These are phyloP conservation scores for Pneumocystis wakefieldiae DNA, from an alignment of 1,139 yeast species.

Conservation along the genomic window DNA sequence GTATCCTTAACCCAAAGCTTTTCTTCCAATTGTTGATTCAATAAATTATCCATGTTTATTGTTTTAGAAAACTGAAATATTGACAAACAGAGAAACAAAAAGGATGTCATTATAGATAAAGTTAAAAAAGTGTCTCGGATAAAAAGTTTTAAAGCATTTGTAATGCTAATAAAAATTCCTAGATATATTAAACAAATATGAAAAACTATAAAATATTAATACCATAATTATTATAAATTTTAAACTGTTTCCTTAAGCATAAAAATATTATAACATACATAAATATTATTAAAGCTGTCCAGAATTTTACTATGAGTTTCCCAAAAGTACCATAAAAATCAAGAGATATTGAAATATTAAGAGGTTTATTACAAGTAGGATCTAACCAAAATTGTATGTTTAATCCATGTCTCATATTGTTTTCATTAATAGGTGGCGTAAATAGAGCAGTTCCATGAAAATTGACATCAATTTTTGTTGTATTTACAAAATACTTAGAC, in stretches of 20 bases:
- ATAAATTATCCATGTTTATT: neutral
- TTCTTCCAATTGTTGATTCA: neutral
- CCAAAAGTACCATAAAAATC: conserved; percentile 26
- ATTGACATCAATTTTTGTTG: conserved; percentile 31
- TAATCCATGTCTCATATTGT: conserved; percentile 17
- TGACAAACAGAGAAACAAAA: conserved; percentile 30
- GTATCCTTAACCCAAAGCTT: neutral
- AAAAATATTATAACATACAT: conserved; percentile 22
- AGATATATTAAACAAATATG: neutral
- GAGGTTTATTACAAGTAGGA: conserved; percentile 14
- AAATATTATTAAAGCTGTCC: conserved; percentile 22
- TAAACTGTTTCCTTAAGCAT: conserved; percentile 19
- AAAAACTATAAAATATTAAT: neutral
- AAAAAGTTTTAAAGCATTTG: conserved; percentile 32
- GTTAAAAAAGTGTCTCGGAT: conserved; percentile 19
- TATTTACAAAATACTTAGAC: conserved; percentile 56
- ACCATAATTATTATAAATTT: conserved; percentile 15
- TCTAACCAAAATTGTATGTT: conserved; percentile 27
- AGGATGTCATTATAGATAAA: conserved; percentile 18
- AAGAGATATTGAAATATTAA: conserved; percentile 21
- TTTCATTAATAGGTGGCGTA: conserved; percentile 32
- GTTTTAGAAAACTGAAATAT: conserved; percentile 4
- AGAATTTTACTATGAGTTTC: conserved; percentile 23
- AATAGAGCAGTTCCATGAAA: conserved; percentile 67
- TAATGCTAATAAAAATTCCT: conserved; percentile 39